Conservation (phyloP, 2,329 filamentous ascomycete species). For the Chaetomium sp. region DNA sequence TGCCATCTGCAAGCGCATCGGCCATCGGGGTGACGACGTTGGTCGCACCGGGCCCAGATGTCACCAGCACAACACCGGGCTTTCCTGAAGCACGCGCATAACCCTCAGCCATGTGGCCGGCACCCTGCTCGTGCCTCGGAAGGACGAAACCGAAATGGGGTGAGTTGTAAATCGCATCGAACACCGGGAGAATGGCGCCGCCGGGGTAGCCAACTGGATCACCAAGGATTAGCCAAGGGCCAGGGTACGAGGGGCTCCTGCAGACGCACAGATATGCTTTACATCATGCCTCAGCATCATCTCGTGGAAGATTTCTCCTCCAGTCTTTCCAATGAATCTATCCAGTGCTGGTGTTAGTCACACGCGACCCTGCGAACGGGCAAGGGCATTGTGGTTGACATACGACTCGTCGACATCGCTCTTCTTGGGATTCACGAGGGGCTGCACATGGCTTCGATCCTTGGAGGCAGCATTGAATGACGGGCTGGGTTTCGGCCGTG, state of each 20-base stretch:
- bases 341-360: slow-evolving; percentile 19
- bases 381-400: slow-evolving; percentile 40
- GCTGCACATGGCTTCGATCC: slow-evolving; percentile 65
- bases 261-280: slow-evolving; percentile 84
- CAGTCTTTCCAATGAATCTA: slow-evolving; percentile 90
- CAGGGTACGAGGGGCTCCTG: not conserved
- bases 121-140: slow-evolving; percentile 94
- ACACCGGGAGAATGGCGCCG: slow-evolving; percentile 94
- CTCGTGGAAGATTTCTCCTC: slow-evolving; percentile 97
- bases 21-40: slow-evolving; percentile 97
- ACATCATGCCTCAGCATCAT: slow-evolving; percentile 96
- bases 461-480: slow-evolving; percentile 56
- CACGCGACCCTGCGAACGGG: not conserved
- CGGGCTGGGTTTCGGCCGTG: slow-evolving; percentile 64
- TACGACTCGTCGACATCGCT: slow-evolving; percentile 81
- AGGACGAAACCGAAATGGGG: slow-evolving; percentile 95
- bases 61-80: slow-evolving; percentile 94
- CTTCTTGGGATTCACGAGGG: slow-evolving; percentile 61
- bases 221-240: slow-evolving; percentile 15
- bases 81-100: slow-evolving; percentile 93
- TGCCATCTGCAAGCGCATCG: slow-evolving; percentile 92
- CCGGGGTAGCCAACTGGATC: slow-evolving; percentile 80
- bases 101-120: slow-evolving; percentile 97
- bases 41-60: slow-evolving; percentile 92
- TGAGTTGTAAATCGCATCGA: slow-evolving; percentile 98